phyloP scores from a whole-genome alignment of 352 stramenopile species.

The Phytophthora pini region DNA sequence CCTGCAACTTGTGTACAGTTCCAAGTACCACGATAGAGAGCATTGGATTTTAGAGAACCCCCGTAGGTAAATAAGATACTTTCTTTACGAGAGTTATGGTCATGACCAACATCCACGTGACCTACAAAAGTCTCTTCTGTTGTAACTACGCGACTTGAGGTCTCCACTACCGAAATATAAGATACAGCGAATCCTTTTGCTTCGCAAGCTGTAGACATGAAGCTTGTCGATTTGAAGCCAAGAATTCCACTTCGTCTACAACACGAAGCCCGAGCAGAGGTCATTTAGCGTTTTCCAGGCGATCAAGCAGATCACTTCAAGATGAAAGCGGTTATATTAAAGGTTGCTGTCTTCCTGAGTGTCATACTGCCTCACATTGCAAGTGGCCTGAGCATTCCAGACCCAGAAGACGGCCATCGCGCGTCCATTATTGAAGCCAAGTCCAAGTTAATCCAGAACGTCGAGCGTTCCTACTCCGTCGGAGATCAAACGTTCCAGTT shows the following conservation, averaged over 20 bases:
- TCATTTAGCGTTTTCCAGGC: conserved; percentile 23
- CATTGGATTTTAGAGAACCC: conserved; percentile 16
- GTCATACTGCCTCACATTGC: neutral
- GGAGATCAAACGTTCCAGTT: conserved; percentile 31
- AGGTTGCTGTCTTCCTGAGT: conserved; percentile 2
- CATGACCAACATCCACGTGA: conserved; percentile 20
- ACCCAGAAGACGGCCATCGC: conserved; percentile 34
- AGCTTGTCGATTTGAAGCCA: conserved; percentile 22
- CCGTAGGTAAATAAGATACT: neutral
- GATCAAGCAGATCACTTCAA: conserved; percentile 8
- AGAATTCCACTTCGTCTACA: conserved; percentile 10
- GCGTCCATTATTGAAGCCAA: conserved; percentile 30
- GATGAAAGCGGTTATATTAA: conserved; percentile 10
- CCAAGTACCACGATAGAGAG: conserved; percentile 16
- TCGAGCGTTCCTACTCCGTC: conserved; percentile 31
- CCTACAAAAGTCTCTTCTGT: conserved; percentile 14
- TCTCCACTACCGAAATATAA: neutral
- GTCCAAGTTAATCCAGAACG: conserved; percentile 37
- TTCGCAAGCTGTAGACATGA: neutral
- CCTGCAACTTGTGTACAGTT: neutral
- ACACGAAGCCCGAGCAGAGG: neutral
- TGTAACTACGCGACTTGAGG: conserved; percentile 17
- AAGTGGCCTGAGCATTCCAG: conserved; percentile 23
- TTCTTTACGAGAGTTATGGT: conserved; percentile 7
- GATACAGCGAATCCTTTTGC: neutral